Conservation (phyloP, 495 filamentous ascomycete species). For the Pyrenula massariospora region DNA sequence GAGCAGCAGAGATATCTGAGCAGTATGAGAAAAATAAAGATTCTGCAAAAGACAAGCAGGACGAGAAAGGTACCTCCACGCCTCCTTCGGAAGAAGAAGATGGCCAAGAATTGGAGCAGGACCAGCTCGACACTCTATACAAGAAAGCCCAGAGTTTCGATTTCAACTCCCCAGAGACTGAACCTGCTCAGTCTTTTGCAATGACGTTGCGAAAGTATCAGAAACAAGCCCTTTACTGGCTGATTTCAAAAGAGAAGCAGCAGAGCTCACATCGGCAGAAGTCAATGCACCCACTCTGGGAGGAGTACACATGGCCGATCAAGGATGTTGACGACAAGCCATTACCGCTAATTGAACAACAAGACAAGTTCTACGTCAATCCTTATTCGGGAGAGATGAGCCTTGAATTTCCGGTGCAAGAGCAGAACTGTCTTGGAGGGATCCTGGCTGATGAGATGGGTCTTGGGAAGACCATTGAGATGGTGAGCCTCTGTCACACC, state of each 20-base stretch:
- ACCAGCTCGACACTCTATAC: conserved; percentile 88
- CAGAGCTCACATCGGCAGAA: conserved; percentile 49
- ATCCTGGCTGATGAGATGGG: conserved; percentile 90
- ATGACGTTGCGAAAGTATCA: conserved; percentile 87
- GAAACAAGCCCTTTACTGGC: conserved; percentile 90
- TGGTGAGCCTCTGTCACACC: conserved; percentile 44
- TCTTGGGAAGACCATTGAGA: conserved; percentile 93
- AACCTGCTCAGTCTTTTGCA: conserved; percentile 69
- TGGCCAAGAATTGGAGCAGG: conserved; percentile 82
- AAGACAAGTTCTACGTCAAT: conserved; percentile 81
- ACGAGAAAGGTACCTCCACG: conserved; percentile 36
- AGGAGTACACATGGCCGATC: conserved; percentile 81
- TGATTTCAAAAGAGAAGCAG: conserved; percentile 85
- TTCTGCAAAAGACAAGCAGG: conserved; percentile 25
- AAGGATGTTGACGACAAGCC: conserved; percentile 79
- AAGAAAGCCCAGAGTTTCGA: conserved; percentile 96
- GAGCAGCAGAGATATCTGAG: conserved; percentile 77
- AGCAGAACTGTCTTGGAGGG: conserved; percentile 89
- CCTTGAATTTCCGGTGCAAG: conserved; percentile 82
- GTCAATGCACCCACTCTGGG: conserved; percentile 97
- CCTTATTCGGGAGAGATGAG: conserved; percentile 92
- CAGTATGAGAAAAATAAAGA: conserved; percentile 62
- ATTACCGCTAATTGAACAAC: conserved; percentile 47
- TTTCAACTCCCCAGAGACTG: conserved; percentile 75
- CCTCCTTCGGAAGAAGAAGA: conserved; percentile 58